Conservation (phyloP, 2,329 filamentous ascomycete genomes). For the Tolypocladium nubicola region DNA sequence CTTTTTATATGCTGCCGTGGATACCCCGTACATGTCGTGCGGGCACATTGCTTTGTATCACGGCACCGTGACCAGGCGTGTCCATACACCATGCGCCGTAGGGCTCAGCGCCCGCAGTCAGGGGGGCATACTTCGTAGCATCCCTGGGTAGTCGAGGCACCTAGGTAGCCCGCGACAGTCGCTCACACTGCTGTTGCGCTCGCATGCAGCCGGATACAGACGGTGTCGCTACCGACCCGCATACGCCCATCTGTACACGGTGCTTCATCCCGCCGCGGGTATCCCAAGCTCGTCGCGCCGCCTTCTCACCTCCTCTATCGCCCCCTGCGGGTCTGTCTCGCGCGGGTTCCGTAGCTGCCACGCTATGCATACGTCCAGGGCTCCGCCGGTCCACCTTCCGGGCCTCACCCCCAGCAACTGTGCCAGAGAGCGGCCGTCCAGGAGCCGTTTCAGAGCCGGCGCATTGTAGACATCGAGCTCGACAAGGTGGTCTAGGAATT, state of each 20-base stretch:
- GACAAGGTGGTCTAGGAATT: constrained; percentile 43
- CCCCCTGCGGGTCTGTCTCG: constrained; percentile 45
- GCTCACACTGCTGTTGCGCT: background rate
- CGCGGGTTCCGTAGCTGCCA: constrained; percentile 83
- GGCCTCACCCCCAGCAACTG: constrained; percentile 58
- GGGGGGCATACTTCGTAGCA: background rate
- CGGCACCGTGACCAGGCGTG: background rate
- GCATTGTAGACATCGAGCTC: constrained; percentile 47
- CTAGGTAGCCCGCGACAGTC: background rate
- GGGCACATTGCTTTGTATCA: background rate
- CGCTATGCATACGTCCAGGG: constrained; percentile 67
- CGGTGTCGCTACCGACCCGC: background rate
- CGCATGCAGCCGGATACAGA: background rate
- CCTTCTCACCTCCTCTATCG: constrained; percentile 47
- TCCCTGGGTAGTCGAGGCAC: background rate
- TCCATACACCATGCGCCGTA: background rate
- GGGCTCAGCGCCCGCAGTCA: background rate
- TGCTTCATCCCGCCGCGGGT: background rate
- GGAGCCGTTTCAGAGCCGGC: constrained; percentile 46
- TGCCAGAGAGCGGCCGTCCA: constrained; percentile 68
- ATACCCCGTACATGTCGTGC: background rate
- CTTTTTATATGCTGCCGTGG: background rate
- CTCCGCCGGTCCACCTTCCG: constrained; percentile 75
- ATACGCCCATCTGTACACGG: background rate
- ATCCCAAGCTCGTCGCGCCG: constrained; percentile 42